Evolutionary conservation across 129 eudicot species (phyloP), one percentile per base, ranked within the genome.

Genomic region (Flaveria brownii): DNA sequence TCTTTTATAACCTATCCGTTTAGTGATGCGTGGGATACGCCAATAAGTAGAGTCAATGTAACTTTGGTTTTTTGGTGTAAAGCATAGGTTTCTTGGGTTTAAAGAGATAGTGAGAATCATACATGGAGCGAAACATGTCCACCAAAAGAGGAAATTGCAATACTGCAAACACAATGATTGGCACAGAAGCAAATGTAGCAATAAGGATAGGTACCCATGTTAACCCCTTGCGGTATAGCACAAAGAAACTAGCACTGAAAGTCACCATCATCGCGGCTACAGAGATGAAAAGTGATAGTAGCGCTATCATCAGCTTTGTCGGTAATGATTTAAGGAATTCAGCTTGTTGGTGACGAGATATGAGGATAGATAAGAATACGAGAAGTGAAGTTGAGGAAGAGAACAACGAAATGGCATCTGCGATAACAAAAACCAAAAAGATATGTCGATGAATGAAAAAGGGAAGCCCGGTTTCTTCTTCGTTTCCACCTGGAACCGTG

Each of bases 401-500:
- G 28, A 77, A 77, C 51, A 77, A 55, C n/a, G 82, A 71, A 49
- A 71, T 15, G 5, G 85, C 85, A 17, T 82, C 68, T 13, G 82
- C 77, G 13, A 77, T 42, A 9, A 78, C 47, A 9, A 82, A 77
- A 23, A 77, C 74, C 9, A 70, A 20, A 52, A 77, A 82, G 13
- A 15, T 5, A 16, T 10, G 50, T 15, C 17, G 16, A 28, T 36
- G 57, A 69, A 39, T 28, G 33, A 71, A 73, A 14, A 76, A 6
- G 2, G 85, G 85, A 33, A 52, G n/a, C 3, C 82, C 82, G 2
- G 16, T 0, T 0, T 72, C 71, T 33, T 51, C 55, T 33, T 63
- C 25, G 22, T 39, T 69, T 9, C 82, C 85, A 46, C 85, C 82
- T 2, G 85, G 85, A 39, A 82, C 66, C 2, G 77, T 76, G 25